A percentile compares a stretch with the other conserved stretches of the same genome.
These are phyloP conservation scores for Lachnellula cervina DNA, from an alignment of 2,329 filamentous ascomycete species.

Conservation along the genomic window DNA sequence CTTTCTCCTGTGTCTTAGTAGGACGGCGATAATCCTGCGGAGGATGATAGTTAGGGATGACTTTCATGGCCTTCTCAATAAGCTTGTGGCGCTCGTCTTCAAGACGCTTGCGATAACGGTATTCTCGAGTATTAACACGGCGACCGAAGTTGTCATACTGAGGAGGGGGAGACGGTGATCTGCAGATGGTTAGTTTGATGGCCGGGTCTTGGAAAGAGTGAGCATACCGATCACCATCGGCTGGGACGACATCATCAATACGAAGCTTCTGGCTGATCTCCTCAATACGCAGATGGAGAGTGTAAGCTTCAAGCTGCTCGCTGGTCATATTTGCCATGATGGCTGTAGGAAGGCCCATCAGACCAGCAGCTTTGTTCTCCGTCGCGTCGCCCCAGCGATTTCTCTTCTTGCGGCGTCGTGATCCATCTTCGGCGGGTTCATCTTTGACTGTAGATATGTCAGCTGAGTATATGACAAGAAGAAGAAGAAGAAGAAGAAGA, in stretches of 20 bases:
- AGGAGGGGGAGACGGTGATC: constrained; percentile 90
- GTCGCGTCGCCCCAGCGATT: constrained; percentile 97
- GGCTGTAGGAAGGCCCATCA: constrained; percentile 95
- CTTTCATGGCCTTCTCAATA: constrained; percentile 98
- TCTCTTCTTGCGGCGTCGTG: constrained; percentile 91
- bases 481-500: too few species aligned
- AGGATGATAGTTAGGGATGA: constrained; percentile 98
- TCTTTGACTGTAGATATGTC: constrained; percentile 24
- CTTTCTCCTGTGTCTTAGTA: constrained; percentile 99
- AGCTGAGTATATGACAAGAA: constrained; percentile 7
- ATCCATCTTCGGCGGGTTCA: constrained; percentile 54
- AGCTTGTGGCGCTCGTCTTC: constrained; percentile 99
- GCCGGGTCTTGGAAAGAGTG: background rate
- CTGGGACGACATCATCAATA: constrained; percentile 97
- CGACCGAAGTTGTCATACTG: constrained; percentile 99
- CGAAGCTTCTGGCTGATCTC: constrained; percentile 99
- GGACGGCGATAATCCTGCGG: constrained; percentile 97
- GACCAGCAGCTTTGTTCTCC: constrained; percentile 96
- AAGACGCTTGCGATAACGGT: constrained; percentile 94
- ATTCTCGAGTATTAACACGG: constrained; percentile 98
- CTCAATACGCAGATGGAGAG: constrained; percentile 92
- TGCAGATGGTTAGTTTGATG: constrained; percentile 36
- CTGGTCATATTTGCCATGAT: constrained; percentile 98
- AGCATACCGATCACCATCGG: constrained; percentile 87
- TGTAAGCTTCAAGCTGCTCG: constrained; percentile 97